Evolutionary conservation across 2,329 filamentous ascomycete genomes (phyloP).

Genomic region (Penicillium sclerotigenum): DNA sequence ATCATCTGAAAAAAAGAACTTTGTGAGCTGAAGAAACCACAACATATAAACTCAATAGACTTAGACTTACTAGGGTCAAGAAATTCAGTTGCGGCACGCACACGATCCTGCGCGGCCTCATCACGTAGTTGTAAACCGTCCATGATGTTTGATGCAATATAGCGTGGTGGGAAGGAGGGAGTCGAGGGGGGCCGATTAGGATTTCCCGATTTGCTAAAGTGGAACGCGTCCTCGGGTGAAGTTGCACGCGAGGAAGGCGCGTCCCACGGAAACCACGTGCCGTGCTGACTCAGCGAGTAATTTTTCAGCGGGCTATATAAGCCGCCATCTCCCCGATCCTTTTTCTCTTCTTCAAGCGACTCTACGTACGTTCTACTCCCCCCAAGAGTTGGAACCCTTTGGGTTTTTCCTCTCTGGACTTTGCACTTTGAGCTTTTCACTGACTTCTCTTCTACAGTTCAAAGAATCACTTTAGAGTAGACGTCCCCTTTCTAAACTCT

Average conservation of each 20-base stretch:
- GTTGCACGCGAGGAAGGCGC: background rate
- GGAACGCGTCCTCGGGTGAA: constrained; percentile 23
- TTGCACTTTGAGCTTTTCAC: constrained; percentile 1
- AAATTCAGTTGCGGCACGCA: constrained; percentile 86
- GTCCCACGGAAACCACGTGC: background rate
- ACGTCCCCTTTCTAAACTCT: constrained; percentile 86
- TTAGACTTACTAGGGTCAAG: constrained; percentile 76
- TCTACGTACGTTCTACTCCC: constrained; percentile 10
- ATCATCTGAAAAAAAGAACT: constrained; percentile 48
- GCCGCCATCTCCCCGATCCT: background rate
- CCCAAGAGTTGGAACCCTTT: background rate
- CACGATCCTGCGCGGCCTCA: constrained; percentile 77
- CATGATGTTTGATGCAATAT: constrained; percentile 50
- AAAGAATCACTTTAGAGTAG: constrained; percentile 98
- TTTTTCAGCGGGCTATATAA: constrained; percentile 7
- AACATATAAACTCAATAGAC: constrained; percentile 29
- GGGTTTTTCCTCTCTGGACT: background rate
- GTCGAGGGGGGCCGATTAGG: constrained; percentile 15
- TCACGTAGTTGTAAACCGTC: constrained; percentile 74
- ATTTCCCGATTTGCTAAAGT: constrained; percentile 35
- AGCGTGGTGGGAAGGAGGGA: constrained; percentile 11
- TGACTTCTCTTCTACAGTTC: constrained; percentile 39
- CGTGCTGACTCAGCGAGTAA: background rate
- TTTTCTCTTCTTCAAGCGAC: constrained; percentile 14
- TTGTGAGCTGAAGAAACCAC: constrained; percentile 9